These are phyloP conservation scores for Argentina anserina DNA, from an alignment of 306 rosid genomes.

Conservation along the genomic window DNA sequence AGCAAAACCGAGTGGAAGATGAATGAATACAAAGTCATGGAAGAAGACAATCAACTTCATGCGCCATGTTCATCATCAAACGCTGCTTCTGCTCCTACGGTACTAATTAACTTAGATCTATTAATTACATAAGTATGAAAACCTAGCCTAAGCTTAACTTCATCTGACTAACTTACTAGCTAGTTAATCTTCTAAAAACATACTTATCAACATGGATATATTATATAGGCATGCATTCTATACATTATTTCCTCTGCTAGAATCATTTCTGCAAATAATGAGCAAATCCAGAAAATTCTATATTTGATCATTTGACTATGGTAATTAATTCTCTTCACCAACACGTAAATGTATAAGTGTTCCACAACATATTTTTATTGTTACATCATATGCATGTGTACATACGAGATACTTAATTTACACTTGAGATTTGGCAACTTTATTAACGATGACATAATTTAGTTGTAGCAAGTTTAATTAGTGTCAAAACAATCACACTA, in stretches of 20 bases:
- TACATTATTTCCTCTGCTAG: no score
- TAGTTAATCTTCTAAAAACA: background rate
- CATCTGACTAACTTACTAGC: background rate
- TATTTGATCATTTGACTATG: no score
- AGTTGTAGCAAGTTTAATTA: background rate
- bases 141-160: background rate
- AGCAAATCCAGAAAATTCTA: no score
- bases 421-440: no score
- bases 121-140: background rate
- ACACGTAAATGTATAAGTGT: no score
- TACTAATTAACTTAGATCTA: background rate
- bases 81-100: background rate
- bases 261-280: no score
- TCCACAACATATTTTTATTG: no score
- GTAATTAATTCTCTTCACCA: no score
- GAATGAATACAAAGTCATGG: constrained; percentile 74
- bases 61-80: constrained; percentile 26
- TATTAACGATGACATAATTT: no score
- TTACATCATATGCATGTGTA: no score
- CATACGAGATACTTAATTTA: no score
- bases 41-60: constrained; percentile 2
- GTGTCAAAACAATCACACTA: background rate
- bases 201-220: background rate
- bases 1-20: constrained; percentile 87
- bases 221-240: no score